Conservation (phyloP, 2,329 filamentous ascomycete genomes). For the Fusarium torulosum region DNA sequence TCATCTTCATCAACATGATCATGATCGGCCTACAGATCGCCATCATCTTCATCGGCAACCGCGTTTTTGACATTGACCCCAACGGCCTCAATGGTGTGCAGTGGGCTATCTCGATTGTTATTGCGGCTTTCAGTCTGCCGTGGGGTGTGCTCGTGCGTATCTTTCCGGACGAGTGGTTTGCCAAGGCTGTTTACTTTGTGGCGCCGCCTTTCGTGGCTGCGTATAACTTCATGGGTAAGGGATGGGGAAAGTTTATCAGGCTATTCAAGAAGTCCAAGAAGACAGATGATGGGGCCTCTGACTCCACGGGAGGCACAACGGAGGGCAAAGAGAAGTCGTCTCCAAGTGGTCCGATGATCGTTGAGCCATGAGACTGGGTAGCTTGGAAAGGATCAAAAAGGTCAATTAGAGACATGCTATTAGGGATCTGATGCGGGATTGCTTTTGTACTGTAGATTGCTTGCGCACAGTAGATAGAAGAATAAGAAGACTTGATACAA, state of each 20-base stretch:
- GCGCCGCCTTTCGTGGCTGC: constrained; percentile 17
- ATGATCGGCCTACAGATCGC: constrained; percentile 92
- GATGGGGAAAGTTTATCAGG: not conserved
- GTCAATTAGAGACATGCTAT: not conserved
- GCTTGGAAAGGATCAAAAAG: not conserved
- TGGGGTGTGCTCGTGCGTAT: constrained; percentile 19
- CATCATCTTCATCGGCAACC: constrained; percentile 88
- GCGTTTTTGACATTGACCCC: constrained; percentile 78
- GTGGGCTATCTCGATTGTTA: constrained; percentile 87
- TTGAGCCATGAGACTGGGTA: not conserved
- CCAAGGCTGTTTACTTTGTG: constrained; percentile 8
- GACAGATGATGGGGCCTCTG: not conserved
- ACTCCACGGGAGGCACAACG: not conserved
- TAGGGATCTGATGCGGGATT: not conserved
- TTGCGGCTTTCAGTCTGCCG: constrained; percentile 16
- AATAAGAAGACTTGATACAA: constrained; percentile 7
- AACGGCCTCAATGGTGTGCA: constrained; percentile 75
- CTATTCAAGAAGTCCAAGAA: constrained; percentile 11
- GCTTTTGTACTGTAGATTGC: not conserved
- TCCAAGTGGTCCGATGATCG: constrained; percentile 1
- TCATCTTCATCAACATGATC: constrained; percentile 83
- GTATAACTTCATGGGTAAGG: not conserved
- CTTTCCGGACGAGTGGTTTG: constrained; percentile 30
- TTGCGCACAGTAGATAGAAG: constrained; percentile 1
- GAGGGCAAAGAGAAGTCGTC: constrained; percentile 6